Evolutionary conservation across 2,329 filamentous ascomycete species (phyloP).

Genomic region (Orbilia javanica): DNA sequence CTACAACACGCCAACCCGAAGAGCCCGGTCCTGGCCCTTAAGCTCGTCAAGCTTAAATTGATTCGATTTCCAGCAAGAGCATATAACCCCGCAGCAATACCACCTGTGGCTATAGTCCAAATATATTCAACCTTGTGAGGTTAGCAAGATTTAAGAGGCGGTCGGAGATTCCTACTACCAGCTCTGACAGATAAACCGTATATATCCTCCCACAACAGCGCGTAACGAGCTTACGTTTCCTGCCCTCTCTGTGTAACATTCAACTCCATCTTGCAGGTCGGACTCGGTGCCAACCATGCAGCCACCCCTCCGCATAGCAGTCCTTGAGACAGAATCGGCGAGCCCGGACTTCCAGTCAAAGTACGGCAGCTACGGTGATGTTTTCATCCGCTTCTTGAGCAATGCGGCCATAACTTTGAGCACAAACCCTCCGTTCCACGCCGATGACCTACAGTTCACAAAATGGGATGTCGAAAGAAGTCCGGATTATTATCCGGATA

Average conservation of each 20-base stretch:
- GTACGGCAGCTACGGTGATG: constrained; percentile 79
- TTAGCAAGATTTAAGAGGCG: neutral
- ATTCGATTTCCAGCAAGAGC: neutral
- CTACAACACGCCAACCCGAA: neutral
- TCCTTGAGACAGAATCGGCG: constrained; percentile 89
- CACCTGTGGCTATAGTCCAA: neutral
- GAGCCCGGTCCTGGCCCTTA: neutral
- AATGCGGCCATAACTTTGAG: constrained; percentile 69
- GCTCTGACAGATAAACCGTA: too few species aligned
- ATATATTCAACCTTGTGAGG: neutral
- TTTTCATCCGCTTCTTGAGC: constrained; percentile 74
- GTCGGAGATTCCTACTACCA: too few species aligned
- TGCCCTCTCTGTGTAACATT: neutral
- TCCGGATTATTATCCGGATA: constrained; percentile 76
- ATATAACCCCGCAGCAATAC: constrained; percentile 7
- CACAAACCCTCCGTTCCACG: constrained; percentile 65
- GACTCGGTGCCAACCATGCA: constrained; percentile 29
- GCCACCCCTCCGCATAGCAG: constrained; percentile 79
- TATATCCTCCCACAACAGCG: too few species aligned
- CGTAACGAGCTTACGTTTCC: neutral
- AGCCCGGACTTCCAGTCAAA: constrained; percentile 73
- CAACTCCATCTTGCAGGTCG: neutral
- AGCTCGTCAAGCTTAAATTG: constrained; percentile 1
- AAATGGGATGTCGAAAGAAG: constrained; percentile 77
- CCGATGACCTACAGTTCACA: constrained; percentile 67